These are phyloP conservation scores for Pyrenula massariospora DNA, from an alignment of 495 filamentous ascomycete species.

Conservation along the genomic window DNA sequence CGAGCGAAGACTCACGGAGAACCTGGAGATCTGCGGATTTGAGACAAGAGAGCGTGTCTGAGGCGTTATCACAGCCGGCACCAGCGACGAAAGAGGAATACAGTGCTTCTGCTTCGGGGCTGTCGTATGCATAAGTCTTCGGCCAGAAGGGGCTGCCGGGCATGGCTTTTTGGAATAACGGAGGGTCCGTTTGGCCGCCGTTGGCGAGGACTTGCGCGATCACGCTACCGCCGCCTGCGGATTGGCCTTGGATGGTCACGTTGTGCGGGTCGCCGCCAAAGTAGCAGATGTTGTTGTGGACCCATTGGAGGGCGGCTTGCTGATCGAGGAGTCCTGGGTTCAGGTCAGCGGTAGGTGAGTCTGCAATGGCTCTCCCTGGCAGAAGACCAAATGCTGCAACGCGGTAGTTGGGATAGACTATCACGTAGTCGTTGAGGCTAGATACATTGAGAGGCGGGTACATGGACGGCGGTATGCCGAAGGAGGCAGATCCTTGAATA, in stretches of 20 bases:
- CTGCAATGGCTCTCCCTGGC: constrained; percentile 36
- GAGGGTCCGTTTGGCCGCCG: constrained; percentile 19
- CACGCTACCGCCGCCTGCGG: constrained; percentile 44
- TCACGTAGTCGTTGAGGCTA: constrained; percentile 32
- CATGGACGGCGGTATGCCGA: constrained; percentile 39
- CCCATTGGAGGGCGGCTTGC: constrained; percentile 40
- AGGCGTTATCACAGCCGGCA: constrained; percentile 28
- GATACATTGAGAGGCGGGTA: constrained; percentile 45
- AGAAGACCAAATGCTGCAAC: constrained; percentile 50
- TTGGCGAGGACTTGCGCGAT: constrained; percentile 42
- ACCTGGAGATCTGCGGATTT: constrained; percentile 36
- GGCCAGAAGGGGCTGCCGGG: constrained; percentile 52
- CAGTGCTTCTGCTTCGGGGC: constrained; percentile 33
- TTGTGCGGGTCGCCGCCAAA: constrained; percentile 38
- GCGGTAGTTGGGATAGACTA: constrained; percentile 42
- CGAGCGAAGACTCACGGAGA: constrained; percentile 32
- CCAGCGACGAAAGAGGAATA: constrained; percentile 30
- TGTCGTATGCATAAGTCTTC: constrained; percentile 40
- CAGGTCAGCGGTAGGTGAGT: constrained; percentile 32
- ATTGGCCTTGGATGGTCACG: constrained; percentile 42
- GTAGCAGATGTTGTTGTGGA: constrained; percentile 36
- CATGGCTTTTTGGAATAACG: constrained; percentile 40
- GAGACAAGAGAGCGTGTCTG: constrained; percentile 33
- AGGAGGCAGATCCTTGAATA: constrained; percentile 42
- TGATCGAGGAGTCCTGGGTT: constrained; percentile 39